A percentile compares a stretch with the other conserved stretches of the same genome.
These are phyloP conservation scores for Phytophthora kernoviae DNA, from an alignment of 352 stramenopile genomes.

Conservation along the genomic window DNA sequence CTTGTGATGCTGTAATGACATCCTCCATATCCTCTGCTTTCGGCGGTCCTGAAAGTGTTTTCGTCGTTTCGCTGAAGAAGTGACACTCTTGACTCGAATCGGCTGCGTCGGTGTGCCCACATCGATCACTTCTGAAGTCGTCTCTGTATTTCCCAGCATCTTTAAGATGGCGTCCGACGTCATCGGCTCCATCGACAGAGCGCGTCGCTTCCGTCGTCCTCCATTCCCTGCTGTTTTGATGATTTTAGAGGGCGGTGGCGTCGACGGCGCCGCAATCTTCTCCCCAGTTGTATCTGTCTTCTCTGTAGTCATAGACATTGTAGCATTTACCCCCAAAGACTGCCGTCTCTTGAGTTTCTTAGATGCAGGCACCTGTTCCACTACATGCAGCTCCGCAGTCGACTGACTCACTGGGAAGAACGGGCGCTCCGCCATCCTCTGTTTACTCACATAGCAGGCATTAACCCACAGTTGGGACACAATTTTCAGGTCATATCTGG, in stretches of 20 bases:
- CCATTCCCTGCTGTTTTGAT: constrained; percentile 18
- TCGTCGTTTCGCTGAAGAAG: constrained; percentile 34
- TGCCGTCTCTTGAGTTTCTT: constrained; percentile 27
- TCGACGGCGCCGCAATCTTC: constrained; percentile 7
- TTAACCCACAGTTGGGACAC: constrained; percentile 89
- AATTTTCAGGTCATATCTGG: constrained; percentile 57
- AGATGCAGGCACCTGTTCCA: constrained; percentile 3
- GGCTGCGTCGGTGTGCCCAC: constrained; percentile 30
- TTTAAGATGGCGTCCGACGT: constrained; percentile 67
- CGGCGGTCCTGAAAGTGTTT: constrained; percentile 34
- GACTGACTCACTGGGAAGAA: constrained; percentile 79
- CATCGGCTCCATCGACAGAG: constrained; percentile 74
- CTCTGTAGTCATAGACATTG: constrained; percentile 4
- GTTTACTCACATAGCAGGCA: constrained; percentile 75
- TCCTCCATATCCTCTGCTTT: constrained; percentile 34
- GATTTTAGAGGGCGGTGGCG: constrained; percentile 18
- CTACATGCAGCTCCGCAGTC: constrained; percentile 2
- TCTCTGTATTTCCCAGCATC: constrained; percentile 39
- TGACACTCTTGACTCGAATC: constrained; percentile 24
- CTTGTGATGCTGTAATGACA: constrained; percentile 28
- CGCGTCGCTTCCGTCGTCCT: constrained; percentile 45
- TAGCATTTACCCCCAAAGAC: constrained; percentile 19
- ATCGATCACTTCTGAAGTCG: constrained; percentile 4
- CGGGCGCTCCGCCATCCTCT: constrained; percentile 64
- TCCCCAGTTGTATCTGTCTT: constrained; percentile 1